Evolutionary conservation across 2,329 filamentous ascomycete genomes (phyloP).

Genomic region (Fonsecaea monophora): DNA sequence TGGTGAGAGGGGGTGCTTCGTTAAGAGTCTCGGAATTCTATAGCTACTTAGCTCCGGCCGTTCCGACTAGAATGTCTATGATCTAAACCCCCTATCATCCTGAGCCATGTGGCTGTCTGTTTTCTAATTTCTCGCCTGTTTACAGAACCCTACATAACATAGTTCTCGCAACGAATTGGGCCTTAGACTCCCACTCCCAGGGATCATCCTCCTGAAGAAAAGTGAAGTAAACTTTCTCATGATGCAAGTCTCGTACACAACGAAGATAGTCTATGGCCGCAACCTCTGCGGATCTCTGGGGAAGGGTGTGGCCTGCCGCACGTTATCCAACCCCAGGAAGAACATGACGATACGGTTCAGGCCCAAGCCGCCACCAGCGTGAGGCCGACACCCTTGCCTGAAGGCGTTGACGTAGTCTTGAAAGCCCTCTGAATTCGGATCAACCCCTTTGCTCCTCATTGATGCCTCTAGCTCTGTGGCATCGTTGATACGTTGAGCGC

Average conservation of each 20-base stretch:
- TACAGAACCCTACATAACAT: not conserved
- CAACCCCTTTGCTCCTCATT: constrained; percentile 66
- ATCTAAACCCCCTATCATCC: not conserved
- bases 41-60: not conserved
- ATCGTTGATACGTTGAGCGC: constrained; percentile 70
- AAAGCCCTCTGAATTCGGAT: constrained; percentile 65
- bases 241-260: not conserved
- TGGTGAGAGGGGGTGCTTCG: not conserved
- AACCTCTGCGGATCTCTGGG: constrained; percentile 67
- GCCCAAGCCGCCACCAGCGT: constrained; percentile 70
- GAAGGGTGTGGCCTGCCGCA: constrained; percentile 67
- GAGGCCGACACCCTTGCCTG: constrained; percentile 68
- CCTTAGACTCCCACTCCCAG: not conserved
- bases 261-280: constrained; percentile 46
- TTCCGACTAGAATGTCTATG: not conserved
- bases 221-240: not conserved
- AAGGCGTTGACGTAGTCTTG: constrained; percentile 70
- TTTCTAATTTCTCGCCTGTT: not conserved
- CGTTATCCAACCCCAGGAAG: constrained; percentile 69
- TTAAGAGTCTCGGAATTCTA: not conserved
- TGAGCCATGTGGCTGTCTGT: not conserved
- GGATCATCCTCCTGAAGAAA: not conserved
- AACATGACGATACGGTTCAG: constrained; percentile 72
- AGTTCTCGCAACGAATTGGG: not conserved
- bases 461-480: constrained; percentile 63